Evolutionary conservation across 176 grass and related monocot species (phyloP).

Genomic region (Carex littledalei): DNA sequence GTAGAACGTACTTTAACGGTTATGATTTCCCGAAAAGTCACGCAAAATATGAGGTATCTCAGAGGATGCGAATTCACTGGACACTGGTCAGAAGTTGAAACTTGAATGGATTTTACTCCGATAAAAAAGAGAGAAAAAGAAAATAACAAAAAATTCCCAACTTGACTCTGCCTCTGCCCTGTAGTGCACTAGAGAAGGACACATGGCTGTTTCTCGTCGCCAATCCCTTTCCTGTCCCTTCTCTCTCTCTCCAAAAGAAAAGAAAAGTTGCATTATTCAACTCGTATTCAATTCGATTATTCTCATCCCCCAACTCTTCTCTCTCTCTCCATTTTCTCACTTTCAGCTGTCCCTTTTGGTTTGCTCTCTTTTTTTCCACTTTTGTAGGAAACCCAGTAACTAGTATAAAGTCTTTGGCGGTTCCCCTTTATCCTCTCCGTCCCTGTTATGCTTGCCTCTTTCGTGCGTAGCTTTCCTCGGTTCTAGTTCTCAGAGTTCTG

Average conservation of each 20-base stretch:
- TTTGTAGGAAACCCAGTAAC: slow-evolving; percentile 10
- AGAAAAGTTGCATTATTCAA: background rate
- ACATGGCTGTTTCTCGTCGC: background rate
- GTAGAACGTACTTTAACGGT: too few relatives aligned
- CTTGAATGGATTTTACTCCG: background rate
- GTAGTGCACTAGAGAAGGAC: slow-evolving; percentile 6
- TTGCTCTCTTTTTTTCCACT: background rate
- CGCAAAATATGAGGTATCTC: too few relatives aligned
- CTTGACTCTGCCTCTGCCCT: background rate
- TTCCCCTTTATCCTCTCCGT: slow-evolving; percentile 9
- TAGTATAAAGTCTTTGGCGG: slow-evolving; percentile 7
- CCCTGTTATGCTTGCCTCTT: slow-evolving; percentile 15
- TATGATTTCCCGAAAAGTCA: too few relatives aligned
- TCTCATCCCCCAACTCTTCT: background rate
- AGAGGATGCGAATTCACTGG: background rate
- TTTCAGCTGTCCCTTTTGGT: slow-evolving; percentile 7
- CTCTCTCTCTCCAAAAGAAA: background rate
- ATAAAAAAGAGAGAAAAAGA: background rate
- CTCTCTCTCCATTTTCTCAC: background rate
- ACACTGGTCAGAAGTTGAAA: background rate
- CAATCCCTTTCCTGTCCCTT: background rate
- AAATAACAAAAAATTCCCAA: background rate
- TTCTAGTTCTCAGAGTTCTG: background rate
- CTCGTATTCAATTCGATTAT: background rate
- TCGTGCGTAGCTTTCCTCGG: background rate